Percentiles rank a stretch among this genome's conserved stretches.
Evolutionary conservation across 805 yeast species (phyloP).

Genomic region (Myxozyma neotropica): DNA sequence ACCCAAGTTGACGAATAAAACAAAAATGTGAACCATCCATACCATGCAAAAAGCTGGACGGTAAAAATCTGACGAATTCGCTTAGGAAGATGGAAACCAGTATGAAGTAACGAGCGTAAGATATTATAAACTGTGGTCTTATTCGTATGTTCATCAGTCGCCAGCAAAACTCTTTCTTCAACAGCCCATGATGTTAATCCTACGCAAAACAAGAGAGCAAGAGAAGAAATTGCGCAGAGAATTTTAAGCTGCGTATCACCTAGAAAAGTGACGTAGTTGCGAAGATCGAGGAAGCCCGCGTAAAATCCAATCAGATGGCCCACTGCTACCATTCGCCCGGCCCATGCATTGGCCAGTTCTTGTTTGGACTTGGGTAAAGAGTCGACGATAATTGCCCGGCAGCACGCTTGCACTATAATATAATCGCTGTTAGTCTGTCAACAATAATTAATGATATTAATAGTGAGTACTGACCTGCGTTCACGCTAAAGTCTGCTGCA

Average conservation of each 20-base stretch:
- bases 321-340: conserved; percentile 63
- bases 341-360: conserved; percentile 66
- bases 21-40: conserved; percentile 67
- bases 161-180: conserved; percentile 44
- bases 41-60: conserved; percentile 68
- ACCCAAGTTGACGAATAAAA: conserved; percentile 69
- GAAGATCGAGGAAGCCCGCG: conserved; percentile 54
- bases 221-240: conserved; percentile 50
- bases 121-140: conserved; percentile 10
- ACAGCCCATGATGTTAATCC: conserved; percentile 48
- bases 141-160: conserved; percentile 9
- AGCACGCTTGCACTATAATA: conserved; percentile 56
- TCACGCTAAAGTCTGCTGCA: conserved; percentile 58
- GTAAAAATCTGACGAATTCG: conserved; percentile 55
- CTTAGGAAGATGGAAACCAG: conserved; percentile 47
- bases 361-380: conserved; percentile 60
- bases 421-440: not conserved
- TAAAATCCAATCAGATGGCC: conserved; percentile 62
- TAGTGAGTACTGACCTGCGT: conserved; percentile 24
- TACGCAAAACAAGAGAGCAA: conserved; percentile 49
- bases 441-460: not conserved
- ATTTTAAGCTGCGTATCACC: conserved; percentile 58
- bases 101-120: conserved; percentile 16
- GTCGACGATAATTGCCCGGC: conserved; percentile 68
- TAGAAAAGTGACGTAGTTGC: conserved; percentile 45